Evolutionary conservation across 192 early-diverging fungal species (phyloP).

Genomic region (Coemansia sp.): DNA sequence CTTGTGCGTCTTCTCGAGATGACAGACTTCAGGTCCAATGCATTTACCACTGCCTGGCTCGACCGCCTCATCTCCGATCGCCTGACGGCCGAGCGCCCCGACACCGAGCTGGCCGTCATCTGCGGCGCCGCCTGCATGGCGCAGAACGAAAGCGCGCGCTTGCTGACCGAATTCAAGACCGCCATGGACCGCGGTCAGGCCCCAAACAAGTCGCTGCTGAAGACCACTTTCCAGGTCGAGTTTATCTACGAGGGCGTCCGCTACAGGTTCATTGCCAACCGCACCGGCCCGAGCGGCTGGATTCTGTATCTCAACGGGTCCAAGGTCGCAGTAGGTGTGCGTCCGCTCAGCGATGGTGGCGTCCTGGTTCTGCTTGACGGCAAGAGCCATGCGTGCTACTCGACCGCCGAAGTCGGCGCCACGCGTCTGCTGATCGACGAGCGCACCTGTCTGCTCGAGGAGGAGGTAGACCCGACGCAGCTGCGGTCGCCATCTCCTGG

Average conservation of each 20-base stretch:
- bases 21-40: constrained; percentile 82
- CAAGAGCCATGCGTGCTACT: constrained; percentile 90
- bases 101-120: constrained; percentile 83
- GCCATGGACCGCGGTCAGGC: constrained; percentile 93
- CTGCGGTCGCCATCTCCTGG: constrained; percentile 93
- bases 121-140: constrained; percentile 91
- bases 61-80: constrained; percentile 88
- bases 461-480: constrained; percentile 97
- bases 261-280: constrained; percentile 80
- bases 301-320: constrained; percentile 79
- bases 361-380: constrained; percentile 85
- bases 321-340: constrained; percentile 77
- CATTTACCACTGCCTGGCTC: constrained; percentile 93
- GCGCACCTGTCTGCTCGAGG: constrained; percentile 88
- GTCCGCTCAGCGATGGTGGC: constrained; percentile 87
- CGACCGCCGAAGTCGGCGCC: constrained; percentile 82
- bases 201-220: constrained; percentile 70
- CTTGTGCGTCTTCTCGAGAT: constrained; percentile 91
- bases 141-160: constrained; percentile 61
- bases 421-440: constrained; percentile 88
- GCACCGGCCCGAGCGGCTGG: constrained; percentile 78
- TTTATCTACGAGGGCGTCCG: constrained; percentile 93
- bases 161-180: constrained; percentile 69
- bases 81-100: constrained; percentile 86
- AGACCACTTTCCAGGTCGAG: constrained; percentile 73